These are phyloP conservation scores for Backusella westeae DNA, from an alignment of 192 early-diverging fungal genomes.

Conservation along the genomic window DNA sequence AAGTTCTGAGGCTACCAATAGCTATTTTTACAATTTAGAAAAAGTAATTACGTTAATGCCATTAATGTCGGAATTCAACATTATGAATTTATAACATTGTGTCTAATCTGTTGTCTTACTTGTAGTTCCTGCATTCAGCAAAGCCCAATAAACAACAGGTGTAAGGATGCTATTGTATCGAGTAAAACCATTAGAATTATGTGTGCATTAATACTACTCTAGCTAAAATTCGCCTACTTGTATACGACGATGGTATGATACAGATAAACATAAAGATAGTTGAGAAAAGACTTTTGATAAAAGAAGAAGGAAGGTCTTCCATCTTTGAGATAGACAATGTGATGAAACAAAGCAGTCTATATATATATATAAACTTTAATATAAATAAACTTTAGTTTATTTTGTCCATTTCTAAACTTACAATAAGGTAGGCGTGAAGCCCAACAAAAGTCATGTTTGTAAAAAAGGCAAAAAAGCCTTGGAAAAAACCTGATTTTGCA, in stretches of 20 bases:
- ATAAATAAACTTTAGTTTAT: not conserved
- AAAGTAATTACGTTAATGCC: not conserved
- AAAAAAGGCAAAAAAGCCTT: slow-evolving; percentile 25
- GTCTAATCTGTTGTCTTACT: not conserved
- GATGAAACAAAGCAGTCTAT: slow-evolving; percentile 25
- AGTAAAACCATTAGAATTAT: slow-evolving; percentile 4
- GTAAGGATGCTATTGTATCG: slow-evolving; percentile 24
- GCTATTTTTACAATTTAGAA: not conserved
- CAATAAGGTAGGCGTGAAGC: slow-evolving; percentile 29
- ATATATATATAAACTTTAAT: not conserved
- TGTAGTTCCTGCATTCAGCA: not conserved
- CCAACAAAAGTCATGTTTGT: slow-evolving; percentile 34
- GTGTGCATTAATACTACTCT: not conserved
- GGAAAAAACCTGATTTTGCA: not conserved
- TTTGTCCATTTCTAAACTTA: slow-evolving; percentile 8
- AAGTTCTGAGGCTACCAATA: not conserved
- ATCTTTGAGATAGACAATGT: slow-evolving; percentile 18
- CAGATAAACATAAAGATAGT: slow-evolving; percentile 34
- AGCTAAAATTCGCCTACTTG: slow-evolving; percentile 25
- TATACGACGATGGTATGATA: slow-evolving; percentile 31
- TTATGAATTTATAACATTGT: not conserved
- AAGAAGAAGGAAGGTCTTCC: slow-evolving; percentile 17
- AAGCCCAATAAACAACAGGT: slow-evolving; percentile 35
- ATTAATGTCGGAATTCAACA: not conserved
- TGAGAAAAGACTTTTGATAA: slow-evolving; percentile 24